These are phyloP conservation scores for Epichloe bromicola DNA, from an alignment of 2,329 filamentous ascomycete genomes.

Conservation along the genomic window DNA sequence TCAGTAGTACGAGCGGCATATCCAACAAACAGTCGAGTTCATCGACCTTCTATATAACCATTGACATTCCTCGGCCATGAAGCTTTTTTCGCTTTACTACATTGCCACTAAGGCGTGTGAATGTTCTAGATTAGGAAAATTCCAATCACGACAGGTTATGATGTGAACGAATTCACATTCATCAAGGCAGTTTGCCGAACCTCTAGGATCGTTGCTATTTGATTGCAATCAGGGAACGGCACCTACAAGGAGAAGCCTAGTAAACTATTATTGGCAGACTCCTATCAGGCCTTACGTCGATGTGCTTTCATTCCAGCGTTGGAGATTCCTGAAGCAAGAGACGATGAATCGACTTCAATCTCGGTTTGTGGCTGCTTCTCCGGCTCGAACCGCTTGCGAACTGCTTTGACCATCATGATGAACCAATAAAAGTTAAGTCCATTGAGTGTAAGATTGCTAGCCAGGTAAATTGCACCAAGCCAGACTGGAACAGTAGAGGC, in stretches of 20 bases:
- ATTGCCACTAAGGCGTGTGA: background rate
- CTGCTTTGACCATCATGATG: constrained; percentile 70
- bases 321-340: constrained; percentile 17
- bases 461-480: constrained; percentile 55
- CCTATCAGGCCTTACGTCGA: constrained; percentile 18
- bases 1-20: background rate
- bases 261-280: background rate
- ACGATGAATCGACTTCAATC: constrained; percentile 17
- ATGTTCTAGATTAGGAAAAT: background rate
- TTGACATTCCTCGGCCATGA: background rate
- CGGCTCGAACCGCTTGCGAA: constrained; percentile 61
- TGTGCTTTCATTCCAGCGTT: constrained; percentile 8
- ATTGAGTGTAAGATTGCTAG: constrained; percentile 60
- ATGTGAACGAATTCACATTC: background rate
- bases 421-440: constrained; percentile 78
- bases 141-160: background rate
- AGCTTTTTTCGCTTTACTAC: background rate
- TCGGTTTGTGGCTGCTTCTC: constrained; percentile 18
- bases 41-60: background rate
- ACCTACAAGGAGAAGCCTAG: background rate
- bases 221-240: background rate
- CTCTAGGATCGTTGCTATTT: no score
- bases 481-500: constrained; percentile 49
- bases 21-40: background rate
- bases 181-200: background rate